Evolutionary conservation across 139 green algal species (phyloP).

Genomic region (Micractinium sp.): DNA sequence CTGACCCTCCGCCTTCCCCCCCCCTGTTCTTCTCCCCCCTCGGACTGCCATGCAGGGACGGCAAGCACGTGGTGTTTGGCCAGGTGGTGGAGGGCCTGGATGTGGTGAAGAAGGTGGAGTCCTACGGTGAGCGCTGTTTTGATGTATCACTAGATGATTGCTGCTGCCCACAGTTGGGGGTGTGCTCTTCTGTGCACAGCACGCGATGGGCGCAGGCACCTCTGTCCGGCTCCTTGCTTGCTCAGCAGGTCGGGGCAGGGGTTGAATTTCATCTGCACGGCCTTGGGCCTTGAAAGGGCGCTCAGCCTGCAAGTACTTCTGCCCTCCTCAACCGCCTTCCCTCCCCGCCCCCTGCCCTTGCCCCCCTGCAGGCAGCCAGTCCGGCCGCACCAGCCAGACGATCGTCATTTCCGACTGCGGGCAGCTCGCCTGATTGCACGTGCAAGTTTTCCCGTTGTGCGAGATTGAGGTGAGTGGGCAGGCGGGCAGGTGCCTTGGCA

Average conservation of each 20-base stretch:
- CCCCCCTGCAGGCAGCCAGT: constrained; percentile 46
- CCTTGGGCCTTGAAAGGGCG: too few species aligned
- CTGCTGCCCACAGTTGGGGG: too few species aligned
- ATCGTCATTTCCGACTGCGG: constrained; percentile 65
- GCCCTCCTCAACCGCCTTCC: background rate
- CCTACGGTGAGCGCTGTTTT: constrained; percentile 44
- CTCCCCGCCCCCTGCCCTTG: background rate
- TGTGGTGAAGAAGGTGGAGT: constrained; percentile 80
- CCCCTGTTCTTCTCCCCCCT: background rate
- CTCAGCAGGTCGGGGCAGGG: background rate
- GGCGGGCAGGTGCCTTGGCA: too few species aligned
- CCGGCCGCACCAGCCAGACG: constrained; percentile 56
- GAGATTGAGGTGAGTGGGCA: too few species aligned
- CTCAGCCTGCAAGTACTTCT: background rate
- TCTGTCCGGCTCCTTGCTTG: background rate
- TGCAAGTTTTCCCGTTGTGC: too few species aligned
- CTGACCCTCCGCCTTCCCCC: too few species aligned
- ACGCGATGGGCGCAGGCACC: background rate
- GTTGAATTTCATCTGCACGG: background rate
- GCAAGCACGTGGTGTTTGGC: constrained; percentile 74
- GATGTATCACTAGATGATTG: too few species aligned
- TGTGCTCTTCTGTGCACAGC: background rate
- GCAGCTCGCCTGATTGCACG: constrained; percentile 59
- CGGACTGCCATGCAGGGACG: constrained; percentile 5
- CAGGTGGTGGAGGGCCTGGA: constrained; percentile 84